Conservation (phyloP, 371 early-diverging fungal genomes). For the Haplosporangium sp. region DNA sequence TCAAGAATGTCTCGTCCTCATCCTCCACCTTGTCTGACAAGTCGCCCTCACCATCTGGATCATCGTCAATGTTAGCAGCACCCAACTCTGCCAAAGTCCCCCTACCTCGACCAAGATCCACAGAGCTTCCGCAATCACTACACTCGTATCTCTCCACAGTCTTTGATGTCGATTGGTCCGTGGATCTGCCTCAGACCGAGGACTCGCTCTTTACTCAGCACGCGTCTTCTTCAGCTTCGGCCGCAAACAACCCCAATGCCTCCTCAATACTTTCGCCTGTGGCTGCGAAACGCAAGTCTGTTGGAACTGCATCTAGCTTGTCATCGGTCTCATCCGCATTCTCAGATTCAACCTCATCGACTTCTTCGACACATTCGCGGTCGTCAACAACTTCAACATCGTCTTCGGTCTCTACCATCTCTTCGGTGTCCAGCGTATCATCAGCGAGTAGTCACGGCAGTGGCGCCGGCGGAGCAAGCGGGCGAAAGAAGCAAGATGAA, state of each 20-base stretch:
- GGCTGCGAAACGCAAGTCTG: slow-evolving; percentile 23
- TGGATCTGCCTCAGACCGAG: slow-evolving; percentile 24
- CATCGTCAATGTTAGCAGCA: background rate
- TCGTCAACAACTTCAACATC: slow-evolving; percentile 3
- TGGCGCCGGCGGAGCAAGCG: background rate
- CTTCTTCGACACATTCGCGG: slow-evolving; percentile 1
- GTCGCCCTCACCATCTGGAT: background rate
- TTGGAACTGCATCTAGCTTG: slow-evolving; percentile 14
- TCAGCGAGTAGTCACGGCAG: slow-evolving; percentile 19
- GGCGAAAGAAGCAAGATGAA: background rate
- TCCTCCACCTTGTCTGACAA: background rate
- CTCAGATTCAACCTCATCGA: background rate
- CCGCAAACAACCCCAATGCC: background rate
- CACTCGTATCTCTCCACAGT: slow-evolving; percentile 33
- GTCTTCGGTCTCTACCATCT: slow-evolving; percentile 8
- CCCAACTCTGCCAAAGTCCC: background rate
- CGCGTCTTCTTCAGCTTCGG: background rate
- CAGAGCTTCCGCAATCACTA: slow-evolving; percentile 31
- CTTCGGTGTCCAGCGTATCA: slow-evolving; percentile 6
- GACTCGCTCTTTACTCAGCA: slow-evolving; percentile 21
- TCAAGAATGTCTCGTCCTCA: background rate
- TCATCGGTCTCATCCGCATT: slow-evolving; percentile 4
- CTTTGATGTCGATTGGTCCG: slow-evolving; percentile 45
- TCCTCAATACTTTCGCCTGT: slow-evolving; percentile 4
- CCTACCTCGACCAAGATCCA: slow-evolving; percentile 24